phyloP scores from a whole-genome alignment of 2,329 filamentous ascomycete species.

The Alternaria sp. region DNA sequence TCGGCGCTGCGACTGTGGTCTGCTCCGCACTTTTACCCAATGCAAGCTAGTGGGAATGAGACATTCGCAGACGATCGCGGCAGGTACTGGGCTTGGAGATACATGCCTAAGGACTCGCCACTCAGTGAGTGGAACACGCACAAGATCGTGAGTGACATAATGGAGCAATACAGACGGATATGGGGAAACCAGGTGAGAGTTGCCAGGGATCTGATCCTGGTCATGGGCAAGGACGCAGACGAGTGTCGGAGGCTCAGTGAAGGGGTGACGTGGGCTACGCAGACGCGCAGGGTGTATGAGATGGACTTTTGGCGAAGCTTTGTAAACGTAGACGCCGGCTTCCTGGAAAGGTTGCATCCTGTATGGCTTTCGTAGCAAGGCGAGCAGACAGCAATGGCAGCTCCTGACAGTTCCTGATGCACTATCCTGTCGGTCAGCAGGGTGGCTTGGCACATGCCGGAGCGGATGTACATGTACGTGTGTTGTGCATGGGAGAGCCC shows the following conservation, averaged over 20 bases:
- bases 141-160: constrained; percentile 40
- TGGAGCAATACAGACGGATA: constrained; percentile 38
- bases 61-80: constrained; percentile 52
- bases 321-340: constrained; percentile 54
- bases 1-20: constrained; percentile 56
- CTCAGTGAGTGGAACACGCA: constrained; percentile 54
- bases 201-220: constrained; percentile 53
- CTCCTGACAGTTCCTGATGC: neutral
- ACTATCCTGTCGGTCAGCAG: neutral
- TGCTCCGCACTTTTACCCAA: constrained; percentile 58
- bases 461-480: neutral
- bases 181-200: constrained; percentile 49
- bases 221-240: constrained; percentile 54
- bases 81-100: constrained; percentile 57
- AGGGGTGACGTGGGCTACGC: constrained; percentile 54
- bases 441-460: neutral
- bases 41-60: constrained; percentile 50
- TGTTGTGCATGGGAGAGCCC: constrained; percentile 5
- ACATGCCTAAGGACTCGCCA: constrained; percentile 57
- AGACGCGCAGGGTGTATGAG: constrained; percentile 58
- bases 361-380: constrained; percentile 36
- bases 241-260: constrained; percentile 50
- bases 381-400: neutral
- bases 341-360: constrained; percentile 52
- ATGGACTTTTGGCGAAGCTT: constrained; percentile 61